Percentiles rank a stretch among this genome's conserved stretches.
Evolutionary conservation across 176 grass and related monocot species (phyloP).

Genomic region (Alopecurus myosuroides): DNA sequence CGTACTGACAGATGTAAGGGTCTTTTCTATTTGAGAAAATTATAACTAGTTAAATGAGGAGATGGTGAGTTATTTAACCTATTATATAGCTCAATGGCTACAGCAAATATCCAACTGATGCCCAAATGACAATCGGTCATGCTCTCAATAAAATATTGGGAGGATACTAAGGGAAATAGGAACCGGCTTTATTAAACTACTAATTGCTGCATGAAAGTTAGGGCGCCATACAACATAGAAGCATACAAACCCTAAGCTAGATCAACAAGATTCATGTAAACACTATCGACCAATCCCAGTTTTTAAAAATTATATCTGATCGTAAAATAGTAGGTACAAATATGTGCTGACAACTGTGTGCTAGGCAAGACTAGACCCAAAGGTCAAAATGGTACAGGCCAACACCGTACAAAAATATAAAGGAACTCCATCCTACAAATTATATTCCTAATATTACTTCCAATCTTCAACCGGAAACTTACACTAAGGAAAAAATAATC

Average conservation of each 20-base stretch:
- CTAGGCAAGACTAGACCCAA: not conserved
- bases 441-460: not conserved
- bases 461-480: not conserved
- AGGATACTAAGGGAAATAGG: not conserved
- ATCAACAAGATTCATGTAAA: not conserved
- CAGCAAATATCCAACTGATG: not conserved
- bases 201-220: not conserved
- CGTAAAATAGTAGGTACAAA: too few species aligned
- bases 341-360: too few species aligned
- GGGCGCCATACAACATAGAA: not conserved
- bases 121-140: not conserved
- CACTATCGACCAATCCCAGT: not conserved
- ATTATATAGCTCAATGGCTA: not conserved
- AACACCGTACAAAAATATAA: not conserved
- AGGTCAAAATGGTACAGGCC: not conserved
- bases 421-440: not conserved
- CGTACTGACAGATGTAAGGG: not conserved
- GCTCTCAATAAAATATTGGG: not conserved
- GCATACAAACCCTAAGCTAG: not conserved
- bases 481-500: not conserved
- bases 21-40: not conserved
- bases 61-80: not conserved
- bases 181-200: not conserved
- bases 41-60: not conserved
- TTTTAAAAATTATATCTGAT: not conserved